phyloP scores from a whole-genome alignment of 495 filamentous ascomycete species.

The Collariella sp. region DNA sequence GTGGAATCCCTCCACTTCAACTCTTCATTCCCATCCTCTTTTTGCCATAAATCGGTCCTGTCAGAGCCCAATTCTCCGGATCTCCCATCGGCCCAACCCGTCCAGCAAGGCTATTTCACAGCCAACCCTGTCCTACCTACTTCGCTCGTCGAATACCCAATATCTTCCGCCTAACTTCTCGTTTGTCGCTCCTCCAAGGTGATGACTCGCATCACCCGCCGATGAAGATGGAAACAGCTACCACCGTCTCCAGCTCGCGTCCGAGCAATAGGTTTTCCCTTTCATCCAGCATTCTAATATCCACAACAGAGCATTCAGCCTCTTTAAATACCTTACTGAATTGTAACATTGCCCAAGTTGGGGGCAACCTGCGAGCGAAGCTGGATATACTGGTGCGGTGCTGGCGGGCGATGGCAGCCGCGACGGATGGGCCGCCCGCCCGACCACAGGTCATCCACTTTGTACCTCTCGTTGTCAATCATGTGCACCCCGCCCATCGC shows the following conservation, averaged over 20 bases:
- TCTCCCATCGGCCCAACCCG: conserved; percentile 2
- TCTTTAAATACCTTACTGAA: too few species aligned
- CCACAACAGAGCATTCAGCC: too few species aligned
- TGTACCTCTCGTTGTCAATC: conserved; percentile 33
- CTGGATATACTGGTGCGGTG: too few species aligned
- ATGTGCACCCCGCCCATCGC: conserved; percentile 28
- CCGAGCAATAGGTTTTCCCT: too few species aligned
- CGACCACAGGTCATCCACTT: conserved; percentile 30
- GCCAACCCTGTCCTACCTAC: neutral
- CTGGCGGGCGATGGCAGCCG: neutral
- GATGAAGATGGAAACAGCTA: neutral
- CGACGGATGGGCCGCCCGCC: conserved; percentile 14
- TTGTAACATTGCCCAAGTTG: neutral
- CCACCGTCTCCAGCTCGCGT: too few species aligned
- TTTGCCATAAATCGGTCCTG: neutral
- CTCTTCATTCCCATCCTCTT: neutral
- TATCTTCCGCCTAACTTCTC: neutral
- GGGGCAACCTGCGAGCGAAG: neutral
- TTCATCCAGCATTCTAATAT: too few species aligned
- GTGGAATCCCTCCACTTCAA: neutral
- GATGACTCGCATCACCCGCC: too few species aligned
- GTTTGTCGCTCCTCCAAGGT: neutral
- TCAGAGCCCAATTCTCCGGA: neutral
- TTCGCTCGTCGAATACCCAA: too few species aligned
- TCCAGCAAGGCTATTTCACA: neutral